Base-by-base conservation (phyloP, 1,284 basidiomycete species). In the Porogramme epimiltina region DNA sequence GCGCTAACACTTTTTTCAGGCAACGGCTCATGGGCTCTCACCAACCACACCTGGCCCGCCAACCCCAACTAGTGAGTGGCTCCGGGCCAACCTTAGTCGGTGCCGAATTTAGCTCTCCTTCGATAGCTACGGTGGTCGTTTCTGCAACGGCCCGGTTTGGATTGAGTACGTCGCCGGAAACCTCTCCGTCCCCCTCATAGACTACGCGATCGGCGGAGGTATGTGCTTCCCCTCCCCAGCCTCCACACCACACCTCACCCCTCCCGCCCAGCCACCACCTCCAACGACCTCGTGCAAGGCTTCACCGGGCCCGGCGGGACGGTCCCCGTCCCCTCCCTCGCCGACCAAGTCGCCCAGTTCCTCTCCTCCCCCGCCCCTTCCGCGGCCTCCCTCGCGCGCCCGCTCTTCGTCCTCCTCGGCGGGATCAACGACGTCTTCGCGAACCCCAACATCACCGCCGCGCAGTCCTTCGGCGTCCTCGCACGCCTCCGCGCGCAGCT, bases 161-260 rank as follows among this genome's bases (percentile, higher is more conserved):
- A 23, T 47, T 13, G 50, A 52, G 18, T 52, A 47, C 26, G 45
- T 52, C 16, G 50, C 50, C 4, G 24, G 31, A 8, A 47, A 52
- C 41, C 41, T 52, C 10, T 47, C 50, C 16, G 19, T 40, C 2
- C 45, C 50, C 1, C 41, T 52, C 13, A n/a, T 52, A 18, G 50
- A 52, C 41, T 46, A 28, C 22, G 50, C 50, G 11, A n/a, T 47
- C 20, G 50, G 50, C 20, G 50, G 50, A 43, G 50, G 50, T 52
- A 42, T 2, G 41, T 47, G 3, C 18, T 20, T 3, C 16, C 34
- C 34, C n/a, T 18, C 5, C n/a, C 34, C 34, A 37, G 13, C 34
- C n/a, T 18, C n/a, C 5, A 6, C 34, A n/a, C 34, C n/a, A 13
- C 13, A 16, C 9, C 34, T 37, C 10, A 1, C 19, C 13, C n/a